These are phyloP conservation scores for Debaryomyces castellii DNA, from an alignment of 805 yeast species.

Conservation along the genomic window DNA sequence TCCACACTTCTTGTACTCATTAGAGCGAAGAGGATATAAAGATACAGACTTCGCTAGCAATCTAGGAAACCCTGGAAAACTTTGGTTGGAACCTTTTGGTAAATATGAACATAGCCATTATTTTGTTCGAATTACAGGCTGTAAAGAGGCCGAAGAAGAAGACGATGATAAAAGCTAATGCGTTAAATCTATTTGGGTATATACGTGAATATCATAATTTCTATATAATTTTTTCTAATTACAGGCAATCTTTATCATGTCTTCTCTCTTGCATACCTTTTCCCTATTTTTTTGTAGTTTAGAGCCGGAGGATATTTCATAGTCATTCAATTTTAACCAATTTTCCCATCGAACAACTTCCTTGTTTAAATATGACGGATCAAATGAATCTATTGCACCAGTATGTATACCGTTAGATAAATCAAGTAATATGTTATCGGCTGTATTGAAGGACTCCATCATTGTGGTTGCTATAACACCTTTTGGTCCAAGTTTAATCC, in stretches of 20 bases:
- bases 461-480: conserved; percentile 93
- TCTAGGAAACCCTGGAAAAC: conserved; percentile 9
- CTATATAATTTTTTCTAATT: conserved; percentile 14
- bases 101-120: conserved; percentile 33
- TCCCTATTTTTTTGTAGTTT: conserved; percentile 52
- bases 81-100: conserved; percentile 21
- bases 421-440: conserved; percentile 63
- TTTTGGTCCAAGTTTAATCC: conserved; percentile 83
- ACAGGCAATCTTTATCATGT: conserved; percentile 47
- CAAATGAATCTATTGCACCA: conserved; percentile 16
- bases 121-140: conserved; percentile 29
- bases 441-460: conserved; percentile 77
- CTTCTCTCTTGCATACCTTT: conserved; percentile 49
- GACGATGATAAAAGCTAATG: not conserved
- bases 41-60: not conserved
- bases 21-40: conserved; percentile 12
- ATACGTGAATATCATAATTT: too few relatives aligned
- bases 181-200: too few relatives aligned
- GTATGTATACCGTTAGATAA: conserved; percentile 29
- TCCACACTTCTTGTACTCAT: conserved; percentile 32
- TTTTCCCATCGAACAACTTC: conserved; percentile 56
- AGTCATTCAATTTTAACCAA: conserved; percentile 59
- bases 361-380: not conserved
- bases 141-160: conserved; percentile 13
- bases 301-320: conserved; percentile 53